phyloP scores from a whole-genome alignment of 1,284 basidiomycete species.

The Ceratobasidium sp. region DNA sequence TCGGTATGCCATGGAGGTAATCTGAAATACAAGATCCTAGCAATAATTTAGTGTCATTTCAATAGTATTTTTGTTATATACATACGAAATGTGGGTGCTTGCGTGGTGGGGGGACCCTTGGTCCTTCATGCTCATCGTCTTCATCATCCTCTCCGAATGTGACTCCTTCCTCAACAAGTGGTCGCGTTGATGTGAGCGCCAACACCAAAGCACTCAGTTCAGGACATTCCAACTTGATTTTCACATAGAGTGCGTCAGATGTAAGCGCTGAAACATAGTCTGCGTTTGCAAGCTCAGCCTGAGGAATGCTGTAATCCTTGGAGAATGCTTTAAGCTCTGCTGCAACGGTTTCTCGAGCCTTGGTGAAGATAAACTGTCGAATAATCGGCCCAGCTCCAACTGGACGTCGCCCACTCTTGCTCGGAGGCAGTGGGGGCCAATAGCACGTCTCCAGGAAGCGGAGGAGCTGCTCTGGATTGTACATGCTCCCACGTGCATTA shows the following conservation, averaged over 20 bases:
- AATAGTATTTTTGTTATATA: neutral
- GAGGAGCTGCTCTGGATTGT: too few species aligned
- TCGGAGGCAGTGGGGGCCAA: neutral
- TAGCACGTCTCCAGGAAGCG: neutral
- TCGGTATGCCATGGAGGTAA: conserved; percentile 7
- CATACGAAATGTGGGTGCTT: conserved; percentile 1
- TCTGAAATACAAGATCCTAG: conserved; percentile 1
- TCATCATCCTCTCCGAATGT: neutral
- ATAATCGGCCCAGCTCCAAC: neutral
- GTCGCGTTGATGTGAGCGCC: neutral
- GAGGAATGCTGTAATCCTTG: neutral
- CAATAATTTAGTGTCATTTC: neutral
- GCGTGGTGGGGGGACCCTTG: neutral
- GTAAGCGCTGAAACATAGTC: neutral
- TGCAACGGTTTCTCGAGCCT: neutral
- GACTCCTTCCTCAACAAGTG: neutral
- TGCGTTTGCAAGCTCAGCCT: neutral
- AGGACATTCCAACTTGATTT: neutral
- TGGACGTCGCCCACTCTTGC: neutral
- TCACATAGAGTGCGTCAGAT: neutral
- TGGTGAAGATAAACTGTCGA: neutral
- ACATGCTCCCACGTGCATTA: neutral
- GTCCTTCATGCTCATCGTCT: neutral
- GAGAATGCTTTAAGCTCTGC: conserved; percentile 1
- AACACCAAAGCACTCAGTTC: neutral